Evolutionary conservation across 139 green algal species (phyloP).

Genomic region (Micromonas commoda): DNA sequence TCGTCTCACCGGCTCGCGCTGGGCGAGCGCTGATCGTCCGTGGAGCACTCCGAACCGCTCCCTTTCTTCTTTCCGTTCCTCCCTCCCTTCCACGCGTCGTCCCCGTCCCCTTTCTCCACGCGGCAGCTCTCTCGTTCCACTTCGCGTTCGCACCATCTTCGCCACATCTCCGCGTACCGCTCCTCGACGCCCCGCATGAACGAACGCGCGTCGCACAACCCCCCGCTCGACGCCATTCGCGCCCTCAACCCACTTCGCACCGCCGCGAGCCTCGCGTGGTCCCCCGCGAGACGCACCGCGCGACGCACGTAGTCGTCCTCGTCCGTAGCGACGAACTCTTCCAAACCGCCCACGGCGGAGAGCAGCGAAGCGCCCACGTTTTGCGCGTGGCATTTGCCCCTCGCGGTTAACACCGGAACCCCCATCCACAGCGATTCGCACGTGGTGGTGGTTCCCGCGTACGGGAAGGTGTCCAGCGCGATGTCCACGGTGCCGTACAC

Average conservation of each 20-base stretch:
- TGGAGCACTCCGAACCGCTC: too few relatives aligned
- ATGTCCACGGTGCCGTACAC: constrained; percentile 80
- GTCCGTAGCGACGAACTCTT: constrained; percentile 76
- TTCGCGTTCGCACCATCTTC: background rate
- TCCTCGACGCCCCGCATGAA: constrained; percentile 74
- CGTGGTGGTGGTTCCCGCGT: constrained; percentile 96
- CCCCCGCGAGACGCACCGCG: too few relatives aligned
- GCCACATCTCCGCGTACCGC: constrained; percentile 56
- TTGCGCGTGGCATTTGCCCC: constrained; percentile 82
- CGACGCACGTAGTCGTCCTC: too few relatives aligned
- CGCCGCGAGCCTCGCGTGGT: constrained; percentile 50
- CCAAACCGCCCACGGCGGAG: constrained; percentile 57
- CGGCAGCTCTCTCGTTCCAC: background rate
- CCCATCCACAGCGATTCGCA: constrained; percentile 91
- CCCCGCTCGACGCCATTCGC: constrained; percentile 68
- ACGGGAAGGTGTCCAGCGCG: constrained; percentile 89
- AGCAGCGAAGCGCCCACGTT: constrained; percentile 89
- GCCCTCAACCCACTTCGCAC: constrained; percentile 60
- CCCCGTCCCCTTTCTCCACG: too few relatives aligned
- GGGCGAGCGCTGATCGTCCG: too few relatives aligned
- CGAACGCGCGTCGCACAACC: constrained; percentile 62
- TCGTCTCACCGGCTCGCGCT: too few relatives aligned
- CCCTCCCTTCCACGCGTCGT: too few relatives aligned
- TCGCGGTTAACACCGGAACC: constrained; percentile 80
- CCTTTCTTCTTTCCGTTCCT: too few relatives aligned